These are phyloP conservation scores for Cyphellophora europaea DNA, from an alignment of 2,329 filamentous ascomycete genomes.

Conservation along the genomic window DNA sequence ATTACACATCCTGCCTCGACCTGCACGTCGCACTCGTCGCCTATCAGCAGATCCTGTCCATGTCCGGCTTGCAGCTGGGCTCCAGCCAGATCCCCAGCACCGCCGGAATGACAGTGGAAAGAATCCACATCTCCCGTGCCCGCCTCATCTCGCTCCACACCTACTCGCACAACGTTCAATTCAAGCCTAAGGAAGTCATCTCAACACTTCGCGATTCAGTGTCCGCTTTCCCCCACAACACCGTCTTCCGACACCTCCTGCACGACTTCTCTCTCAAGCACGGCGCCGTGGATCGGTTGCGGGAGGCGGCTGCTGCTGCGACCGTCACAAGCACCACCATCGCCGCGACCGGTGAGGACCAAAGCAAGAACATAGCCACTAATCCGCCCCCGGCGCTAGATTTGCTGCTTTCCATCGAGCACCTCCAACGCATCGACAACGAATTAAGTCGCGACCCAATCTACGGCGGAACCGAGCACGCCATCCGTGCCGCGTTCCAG, in stretches of 20 bases:
- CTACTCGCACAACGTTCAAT: conserved; percentile 47
- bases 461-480: conserved; percentile 39
- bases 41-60: conserved; percentile 20
- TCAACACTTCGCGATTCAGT: conserved; percentile 53
- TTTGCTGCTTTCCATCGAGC: conserved; percentile 19
- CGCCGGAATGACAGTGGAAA: conserved; percentile 3
- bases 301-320: conserved; percentile 40
- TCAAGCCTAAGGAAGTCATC: conserved; percentile 59
- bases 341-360: too few relatives aligned
- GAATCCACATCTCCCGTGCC: conserved; percentile 7
- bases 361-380: too few relatives aligned
- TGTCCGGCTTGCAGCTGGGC: background rate
- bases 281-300: conserved; percentile 66
- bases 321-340: conserved; percentile 12
- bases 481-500: conserved; percentile 47
- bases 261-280: conserved; percentile 66
- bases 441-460: conserved; percentile 40
- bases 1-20: conserved; percentile 42
- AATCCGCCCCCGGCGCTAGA: too few relatives aligned
- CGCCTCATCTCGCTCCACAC: conserved; percentile 58
- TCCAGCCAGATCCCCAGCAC: background rate
- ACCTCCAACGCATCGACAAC: conserved; percentile 46
- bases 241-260: conserved; percentile 62
- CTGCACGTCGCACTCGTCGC: conserved; percentile 27
- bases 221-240: conserved; percentile 62